These are phyloP conservation scores for Tagetes erecta DNA, from an alignment of 129 eudicot species.

Conservation along the genomic window DNA sequence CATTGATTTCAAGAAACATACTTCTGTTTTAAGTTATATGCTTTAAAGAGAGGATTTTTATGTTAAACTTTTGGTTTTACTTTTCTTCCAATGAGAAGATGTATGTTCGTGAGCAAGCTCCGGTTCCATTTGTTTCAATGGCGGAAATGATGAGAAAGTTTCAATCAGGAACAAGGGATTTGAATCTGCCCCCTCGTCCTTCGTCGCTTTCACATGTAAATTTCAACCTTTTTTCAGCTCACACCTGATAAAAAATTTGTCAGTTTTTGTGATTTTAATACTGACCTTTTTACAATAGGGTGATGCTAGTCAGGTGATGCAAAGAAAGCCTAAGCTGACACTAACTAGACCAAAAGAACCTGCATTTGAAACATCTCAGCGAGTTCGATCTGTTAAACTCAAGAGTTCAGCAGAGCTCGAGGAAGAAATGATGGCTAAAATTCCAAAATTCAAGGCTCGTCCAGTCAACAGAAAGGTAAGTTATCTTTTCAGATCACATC, in stretches of 20 bases:
- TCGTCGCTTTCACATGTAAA: conserved; percentile 49
- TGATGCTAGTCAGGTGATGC: conserved; percentile 39
- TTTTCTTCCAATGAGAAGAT: conserved; percentile 34
- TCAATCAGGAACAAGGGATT: conserved; percentile 78
- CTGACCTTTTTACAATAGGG: conserved; percentile 32
- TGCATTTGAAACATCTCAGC: conserved; percentile 84
- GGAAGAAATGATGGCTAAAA: conserved; percentile 95
- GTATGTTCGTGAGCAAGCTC: conserved; percentile 71
- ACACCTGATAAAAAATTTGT: not conserved
- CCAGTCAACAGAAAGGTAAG: conserved; percentile 84
- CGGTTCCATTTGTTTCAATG: conserved; percentile 80
- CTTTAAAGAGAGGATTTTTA: not conserved
- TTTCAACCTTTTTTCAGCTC: not conserved
- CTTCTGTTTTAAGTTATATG: not conserved
- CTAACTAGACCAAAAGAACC: conserved; percentile 93
- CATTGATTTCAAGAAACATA: not conserved
- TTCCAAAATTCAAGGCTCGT: conserved; percentile 94
- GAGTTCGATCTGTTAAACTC: conserved; percentile 57
- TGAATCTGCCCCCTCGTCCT: conserved; percentile 49
- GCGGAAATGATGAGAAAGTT: conserved; percentile 94
- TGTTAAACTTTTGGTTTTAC: conserved; percentile 14
- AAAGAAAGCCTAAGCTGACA: conserved; percentile 67
- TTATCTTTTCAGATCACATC: not conserved
- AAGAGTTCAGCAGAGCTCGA: conserved; percentile 88
- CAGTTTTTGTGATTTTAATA: not conserved